Evolutionary conservation across 768 basidiomycete genomes (phyloP).

Genomic region (Pleurotus djamor): DNA sequence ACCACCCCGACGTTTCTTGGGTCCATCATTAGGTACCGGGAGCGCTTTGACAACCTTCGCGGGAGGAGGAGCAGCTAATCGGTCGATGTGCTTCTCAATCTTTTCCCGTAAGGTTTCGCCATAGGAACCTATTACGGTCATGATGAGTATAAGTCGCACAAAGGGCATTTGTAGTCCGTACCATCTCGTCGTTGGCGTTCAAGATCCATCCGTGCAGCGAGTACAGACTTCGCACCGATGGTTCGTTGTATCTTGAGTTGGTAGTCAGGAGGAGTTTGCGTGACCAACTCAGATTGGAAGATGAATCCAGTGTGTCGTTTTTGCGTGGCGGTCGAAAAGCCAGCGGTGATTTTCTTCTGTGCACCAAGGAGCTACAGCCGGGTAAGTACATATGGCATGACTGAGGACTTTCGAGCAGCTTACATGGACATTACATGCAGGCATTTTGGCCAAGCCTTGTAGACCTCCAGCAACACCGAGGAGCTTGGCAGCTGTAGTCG

Average conservation of each 20-base stretch:
- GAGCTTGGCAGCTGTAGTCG: conserved; percentile 96
- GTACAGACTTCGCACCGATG: conserved; percentile 85
- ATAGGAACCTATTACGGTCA: conserved; percentile 54
- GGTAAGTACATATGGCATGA: background rate
- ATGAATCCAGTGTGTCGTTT: conserved; percentile 95
- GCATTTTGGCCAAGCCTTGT: conserved; percentile 88
- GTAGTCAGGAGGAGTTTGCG: conserved; percentile 84
- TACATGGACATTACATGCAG: conserved; percentile 93
- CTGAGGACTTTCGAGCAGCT: conserved; percentile 23
- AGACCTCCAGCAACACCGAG: conserved; percentile 97
- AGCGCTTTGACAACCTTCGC: conserved; percentile 91
- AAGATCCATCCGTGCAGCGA: conserved; percentile 94
- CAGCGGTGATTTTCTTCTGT: conserved; percentile 88
- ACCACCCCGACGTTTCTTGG: conserved; percentile 93
- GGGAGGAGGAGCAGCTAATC: conserved; percentile 91
- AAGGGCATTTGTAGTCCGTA: conserved; percentile 24
- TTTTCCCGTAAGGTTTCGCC: conserved; percentile 81
- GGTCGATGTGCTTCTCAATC: conserved; percentile 90
- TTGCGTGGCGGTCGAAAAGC: conserved; percentile 86
- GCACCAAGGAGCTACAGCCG: conserved; percentile 81
- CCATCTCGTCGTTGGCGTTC: conserved; percentile 82
- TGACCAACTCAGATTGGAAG: conserved; percentile 89
- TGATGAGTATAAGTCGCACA: background rate
- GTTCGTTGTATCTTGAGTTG: conserved; percentile 91
- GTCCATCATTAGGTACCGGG: conserved; percentile 92